These are phyloP conservation scores for Groenewaldozyma salmanticensis DNA, from an alignment of 805 yeast genomes.

Conservation along the genomic window DNA sequence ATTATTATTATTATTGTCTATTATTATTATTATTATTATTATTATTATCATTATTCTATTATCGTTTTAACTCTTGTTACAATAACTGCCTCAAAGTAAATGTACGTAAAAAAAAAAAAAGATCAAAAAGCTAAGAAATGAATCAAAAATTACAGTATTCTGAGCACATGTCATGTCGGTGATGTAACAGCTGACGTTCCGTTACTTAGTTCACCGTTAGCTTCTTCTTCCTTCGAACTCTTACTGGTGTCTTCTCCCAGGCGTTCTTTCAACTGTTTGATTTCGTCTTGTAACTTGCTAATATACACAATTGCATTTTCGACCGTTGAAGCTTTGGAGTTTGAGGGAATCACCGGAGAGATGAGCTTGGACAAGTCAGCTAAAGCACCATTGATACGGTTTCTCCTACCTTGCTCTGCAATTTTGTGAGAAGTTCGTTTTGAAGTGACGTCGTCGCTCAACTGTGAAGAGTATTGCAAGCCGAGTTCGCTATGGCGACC, in stretches of 20 bases:
- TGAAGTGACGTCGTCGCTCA: slow-evolving; percentile 29
- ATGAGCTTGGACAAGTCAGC: slow-evolving; percentile 60
- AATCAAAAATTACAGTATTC: not conserved
- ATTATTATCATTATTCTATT: not conserved
- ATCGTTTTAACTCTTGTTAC: not conserved
- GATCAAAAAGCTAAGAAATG: not conserved
- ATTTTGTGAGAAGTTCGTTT: slow-evolving; percentile 74
- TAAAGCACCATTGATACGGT: slow-evolving; percentile 82
- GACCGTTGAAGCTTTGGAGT: slow-evolving; percentile 91
- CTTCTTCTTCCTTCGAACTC: not conserved
- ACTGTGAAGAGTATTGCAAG: slow-evolving; percentile 32
- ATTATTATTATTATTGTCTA: too few species aligned
- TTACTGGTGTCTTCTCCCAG: slow-evolving; percentile 1
- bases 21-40: slow-evolving; percentile 1
- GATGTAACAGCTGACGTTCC: too few species aligned
- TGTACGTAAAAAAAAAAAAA: not conserved
- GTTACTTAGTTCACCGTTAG: not conserved
- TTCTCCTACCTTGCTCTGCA: slow-evolving; percentile 94
- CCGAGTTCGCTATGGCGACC: slow-evolving; percentile 35
- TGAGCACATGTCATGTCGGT: not conserved
- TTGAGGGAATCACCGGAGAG: slow-evolving; percentile 49
- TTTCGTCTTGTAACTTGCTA: slow-evolving; percentile 32
- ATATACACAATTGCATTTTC: slow-evolving; percentile 78
- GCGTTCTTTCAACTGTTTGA: slow-evolving; percentile 19
- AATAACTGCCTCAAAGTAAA: too few species aligned